Conservation (phyloP, 176 grass and related monocot species). For the Miscanthus lutarioriparius region DNA sequence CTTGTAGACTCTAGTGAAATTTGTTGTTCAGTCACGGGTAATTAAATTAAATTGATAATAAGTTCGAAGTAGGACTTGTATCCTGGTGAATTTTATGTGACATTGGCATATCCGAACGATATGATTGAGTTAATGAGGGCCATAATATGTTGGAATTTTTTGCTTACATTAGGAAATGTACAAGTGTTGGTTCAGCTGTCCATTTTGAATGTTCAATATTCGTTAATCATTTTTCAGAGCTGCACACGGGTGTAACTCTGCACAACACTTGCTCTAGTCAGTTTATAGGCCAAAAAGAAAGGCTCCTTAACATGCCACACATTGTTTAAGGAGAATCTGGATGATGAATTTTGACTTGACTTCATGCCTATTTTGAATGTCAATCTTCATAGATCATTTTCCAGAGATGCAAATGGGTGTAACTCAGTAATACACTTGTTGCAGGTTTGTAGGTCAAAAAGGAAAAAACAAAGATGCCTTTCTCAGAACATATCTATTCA, state of each 20-base stretch:
- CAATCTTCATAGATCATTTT: background rate
- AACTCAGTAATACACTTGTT: background rate
- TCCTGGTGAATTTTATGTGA: background rate
- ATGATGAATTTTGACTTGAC: background rate
- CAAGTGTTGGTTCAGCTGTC: background rate
- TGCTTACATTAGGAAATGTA: background rate
- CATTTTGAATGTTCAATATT: constrained; percentile 23
- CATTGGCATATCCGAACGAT: background rate
- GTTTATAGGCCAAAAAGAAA: no score
- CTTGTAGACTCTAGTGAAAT: background rate
- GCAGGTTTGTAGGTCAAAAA: background rate
- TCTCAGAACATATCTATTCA: background rate
- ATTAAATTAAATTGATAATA: background rate
- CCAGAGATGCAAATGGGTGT: background rate
- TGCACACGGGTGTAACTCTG: background rate
- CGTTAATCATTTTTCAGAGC: background rate
- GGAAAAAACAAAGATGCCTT: background rate
- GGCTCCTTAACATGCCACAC: background rate
- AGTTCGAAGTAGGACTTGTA: background rate
- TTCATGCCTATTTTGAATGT: constrained; percentile 6
- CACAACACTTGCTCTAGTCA: no score
- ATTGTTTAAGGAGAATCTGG: background rate
- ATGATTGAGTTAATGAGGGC: background rate
- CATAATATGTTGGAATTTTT: background rate
- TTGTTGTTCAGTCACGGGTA: background rate